A percentile compares a stretch with the other conserved stretches of the same genome.
Conservation (phyloP, 768 basidiomycete species). For the Lyophyllum decastes region DNA sequence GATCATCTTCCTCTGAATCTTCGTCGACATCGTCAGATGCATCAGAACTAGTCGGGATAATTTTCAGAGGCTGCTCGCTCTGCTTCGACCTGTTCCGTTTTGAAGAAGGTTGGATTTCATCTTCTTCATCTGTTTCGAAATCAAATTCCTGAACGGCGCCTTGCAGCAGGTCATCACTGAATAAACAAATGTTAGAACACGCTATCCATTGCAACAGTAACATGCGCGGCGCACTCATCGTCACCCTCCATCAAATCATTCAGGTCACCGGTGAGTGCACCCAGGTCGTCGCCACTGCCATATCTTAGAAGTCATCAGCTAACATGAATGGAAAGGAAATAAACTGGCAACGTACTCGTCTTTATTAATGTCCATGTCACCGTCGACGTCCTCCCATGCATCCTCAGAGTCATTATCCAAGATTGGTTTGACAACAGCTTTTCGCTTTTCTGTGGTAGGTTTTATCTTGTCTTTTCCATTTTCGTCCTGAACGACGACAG, state of each 20-base stretch:
- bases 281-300: slow-evolving; percentile 43
- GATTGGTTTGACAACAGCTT: slow-evolving; percentile 18
- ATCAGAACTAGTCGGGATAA: slow-evolving; percentile 53
- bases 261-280: slow-evolving; percentile 43
- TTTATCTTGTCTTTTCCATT: slow-evolving; percentile 25
- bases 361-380: slow-evolving; percentile 43
- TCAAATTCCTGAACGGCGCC: slow-evolving; percentile 62
- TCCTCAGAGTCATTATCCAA: slow-evolving; percentile 36
- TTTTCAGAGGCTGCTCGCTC: slow-evolving; percentile 44
- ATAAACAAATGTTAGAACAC: slow-evolving; percentile 11
- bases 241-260: slow-evolving; percentile 53
- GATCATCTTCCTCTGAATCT: slow-evolving; percentile 49
- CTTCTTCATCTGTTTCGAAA: slow-evolving; percentile 62
- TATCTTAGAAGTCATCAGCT: slow-evolving; percentile 37
- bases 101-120: slow-evolving; percentile 29
- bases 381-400: slow-evolving; percentile 67
- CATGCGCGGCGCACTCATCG: slow-evolving; percentile 37
- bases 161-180: slow-evolving; percentile 51
- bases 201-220: not conserved
- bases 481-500: not conserved
- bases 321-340: slow-evolving; percentile 8
- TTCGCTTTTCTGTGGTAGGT: slow-evolving; percentile 21
- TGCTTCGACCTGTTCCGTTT: slow-evolving; percentile 58
- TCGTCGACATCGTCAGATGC: slow-evolving; percentile 49
- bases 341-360: slow-evolving; percentile 15